Conservation (phyloP, 257 asterid genomes). For the Salvia splendens region DNA sequence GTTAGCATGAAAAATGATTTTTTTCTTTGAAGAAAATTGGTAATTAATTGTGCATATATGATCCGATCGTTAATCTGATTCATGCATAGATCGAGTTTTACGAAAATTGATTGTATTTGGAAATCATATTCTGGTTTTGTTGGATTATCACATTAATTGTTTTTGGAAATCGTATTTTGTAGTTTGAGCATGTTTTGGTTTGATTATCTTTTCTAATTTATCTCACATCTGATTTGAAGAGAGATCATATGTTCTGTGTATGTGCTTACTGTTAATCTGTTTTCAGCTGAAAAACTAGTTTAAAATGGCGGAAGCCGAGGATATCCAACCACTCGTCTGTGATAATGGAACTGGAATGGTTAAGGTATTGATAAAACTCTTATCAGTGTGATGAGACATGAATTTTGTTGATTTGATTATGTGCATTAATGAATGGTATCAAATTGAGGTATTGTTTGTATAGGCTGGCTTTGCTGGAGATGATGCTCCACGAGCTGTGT, state of each 20-base stretch:
- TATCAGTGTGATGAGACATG: not conserved
- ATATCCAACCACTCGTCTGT: slow-evolving; percentile 49
- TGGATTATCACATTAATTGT: not conserved
- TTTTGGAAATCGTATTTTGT: not conserved
- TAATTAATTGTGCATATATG: not conserved
- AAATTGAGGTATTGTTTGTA: slow-evolving; percentile 16
- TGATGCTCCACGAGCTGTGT: slow-evolving; percentile 16
- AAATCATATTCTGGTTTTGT: not conserved
- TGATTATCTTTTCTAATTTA: not conserved
- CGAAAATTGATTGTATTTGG: slow-evolving; percentile 2
- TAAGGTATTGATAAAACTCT: slow-evolving; percentile 31
- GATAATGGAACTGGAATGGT: slow-evolving; percentile 55
- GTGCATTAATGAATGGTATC: not conserved
- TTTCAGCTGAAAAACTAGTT: slow-evolving; percentile 27
- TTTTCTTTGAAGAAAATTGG: not conserved
- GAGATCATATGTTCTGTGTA: not conserved
- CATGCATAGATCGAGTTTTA: not conserved
- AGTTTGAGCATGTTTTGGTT: no score
- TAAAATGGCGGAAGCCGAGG: slow-evolving; percentile 51
- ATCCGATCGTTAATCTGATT: not conserved
- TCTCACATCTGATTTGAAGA: slow-evolving; percentile 3
- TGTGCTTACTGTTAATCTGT: slow-evolving; percentile 19
- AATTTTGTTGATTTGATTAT: not conserved
- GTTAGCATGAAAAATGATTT: slow-evolving; percentile 3
- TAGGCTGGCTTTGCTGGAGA: slow-evolving; percentile 58